phyloP scores from a whole-genome alignment of 345 rosid species.

The Populus davidiana region DNA sequence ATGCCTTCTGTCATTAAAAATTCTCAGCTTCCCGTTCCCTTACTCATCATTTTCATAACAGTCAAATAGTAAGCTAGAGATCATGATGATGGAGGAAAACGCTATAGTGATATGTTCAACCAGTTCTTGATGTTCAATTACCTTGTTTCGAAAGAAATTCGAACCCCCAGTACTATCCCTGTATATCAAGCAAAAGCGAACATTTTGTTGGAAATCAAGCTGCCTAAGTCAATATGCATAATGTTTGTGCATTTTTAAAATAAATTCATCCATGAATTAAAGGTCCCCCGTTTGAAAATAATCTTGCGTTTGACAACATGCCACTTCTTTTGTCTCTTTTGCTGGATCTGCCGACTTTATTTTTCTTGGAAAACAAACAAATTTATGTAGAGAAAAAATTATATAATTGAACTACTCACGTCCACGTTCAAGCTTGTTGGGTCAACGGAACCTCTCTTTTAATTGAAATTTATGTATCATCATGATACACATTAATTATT shows the following conservation, averaged over 20 bases:
- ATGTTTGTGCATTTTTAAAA: not conserved
- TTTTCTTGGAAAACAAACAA: conserved; percentile 22
- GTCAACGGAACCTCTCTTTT: conserved; percentile 21
- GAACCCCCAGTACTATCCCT: too few relatives aligned
- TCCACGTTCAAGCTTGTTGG: conserved; percentile 22
- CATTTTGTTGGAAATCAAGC: not conserved
- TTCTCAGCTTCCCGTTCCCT: not conserved
- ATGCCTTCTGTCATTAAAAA: not conserved
- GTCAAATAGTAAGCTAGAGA: not conserved
- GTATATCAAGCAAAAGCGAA: not conserved
- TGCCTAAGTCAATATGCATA: not conserved
- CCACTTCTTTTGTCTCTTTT: conserved; percentile 8
- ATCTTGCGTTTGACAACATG: conserved; percentile 1
- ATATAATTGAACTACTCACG: conserved; percentile 15
- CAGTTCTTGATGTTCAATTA: too few relatives aligned
- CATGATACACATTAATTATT: not conserved
- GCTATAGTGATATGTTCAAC: too few relatives aligned
- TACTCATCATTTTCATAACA: not conserved
- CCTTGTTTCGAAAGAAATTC: too few relatives aligned
- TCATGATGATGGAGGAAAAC: not conserved
- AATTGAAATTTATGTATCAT: not conserved
- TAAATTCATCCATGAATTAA: not conserved
- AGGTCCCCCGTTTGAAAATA: not conserved
- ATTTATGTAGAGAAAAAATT: not conserved
- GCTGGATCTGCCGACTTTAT: conserved; percentile 32